These are phyloP conservation scores for Paecilomyces sp. DNA, from an alignment of 2,329 filamentous ascomycete genomes.

Conservation along the genomic window DNA sequence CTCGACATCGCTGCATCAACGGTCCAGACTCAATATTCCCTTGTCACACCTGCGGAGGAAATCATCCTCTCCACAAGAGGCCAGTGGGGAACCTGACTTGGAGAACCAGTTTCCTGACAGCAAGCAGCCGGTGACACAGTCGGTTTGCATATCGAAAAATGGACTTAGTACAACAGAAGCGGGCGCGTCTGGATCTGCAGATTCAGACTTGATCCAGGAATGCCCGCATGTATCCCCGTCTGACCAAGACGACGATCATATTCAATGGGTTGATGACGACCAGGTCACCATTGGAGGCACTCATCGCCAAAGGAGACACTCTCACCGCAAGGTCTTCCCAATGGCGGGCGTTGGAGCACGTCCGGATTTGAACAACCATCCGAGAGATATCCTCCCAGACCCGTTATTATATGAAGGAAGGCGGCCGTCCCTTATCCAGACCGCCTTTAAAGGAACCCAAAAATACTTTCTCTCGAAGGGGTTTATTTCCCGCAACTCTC, in stretches of 20 bases:
- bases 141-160: not conserved
- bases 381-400: constrained; percentile 18
- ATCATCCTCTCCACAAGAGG: not conserved
- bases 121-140: not conserved
- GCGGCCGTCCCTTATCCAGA: constrained; percentile 13
- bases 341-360: constrained; percentile 30
- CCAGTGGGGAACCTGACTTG: not conserved
- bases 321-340: constrained; percentile 22
- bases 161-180: not conserved
- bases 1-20: constrained; percentile 7
- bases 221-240: not conserved
- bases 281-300: constrained; percentile 18
- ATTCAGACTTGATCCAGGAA: constrained; percentile 2
- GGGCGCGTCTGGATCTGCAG: not conserved
- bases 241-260: constrained; percentile 7
- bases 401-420: constrained; percentile 11
- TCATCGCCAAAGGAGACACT: constrained; percentile 5
- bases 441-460: constrained; percentile 18
- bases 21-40: not conserved
- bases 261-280: constrained; percentile 23
- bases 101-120: not conserved
- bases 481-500: constrained; percentile 40
- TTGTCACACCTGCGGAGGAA: not conserved
- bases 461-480: constrained; percentile 24
- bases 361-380: constrained; percentile 26